Base-by-base conservation (phyloP, 2,329 filamentous ascomycete species). In the Sclerotinia sclerotiorum region DNA sequence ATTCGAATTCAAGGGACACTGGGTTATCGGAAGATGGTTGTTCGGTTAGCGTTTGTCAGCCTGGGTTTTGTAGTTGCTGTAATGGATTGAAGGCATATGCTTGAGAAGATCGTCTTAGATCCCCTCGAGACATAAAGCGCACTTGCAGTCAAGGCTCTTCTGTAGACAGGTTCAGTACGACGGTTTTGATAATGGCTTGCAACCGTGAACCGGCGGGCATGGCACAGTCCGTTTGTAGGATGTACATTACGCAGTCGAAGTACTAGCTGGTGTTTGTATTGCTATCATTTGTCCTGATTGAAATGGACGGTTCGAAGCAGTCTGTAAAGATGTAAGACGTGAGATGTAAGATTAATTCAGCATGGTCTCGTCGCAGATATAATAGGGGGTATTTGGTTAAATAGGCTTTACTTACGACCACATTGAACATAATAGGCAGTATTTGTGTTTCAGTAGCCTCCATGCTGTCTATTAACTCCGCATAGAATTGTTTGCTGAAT, bases 341-440 rank as follows among this genome's bases (percentile, higher is more conserved):
- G n/a, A n/a, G n/a, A n/a, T n/a, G n/a, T n/a, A n/a, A n/a, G n/a
- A n/a, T 35, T 35, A 35, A 35, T 10, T 60, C n/a, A 32, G 11
- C 32, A 29, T 32, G 19, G 5, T 7, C 3, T 48, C 8, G 4
- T n/a, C 8, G 7, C 21, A 7, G 19, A 46, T 10, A 7, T 17
- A 29, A 21, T 4, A 21, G 6, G 6, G 6, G 8, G 8, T 11
- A 27, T 5, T 6, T 58, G 4, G 11, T 2, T 21, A 46, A 27
- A 44, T 15, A 2, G 15, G 57, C 27, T 60, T 48, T 60, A 60
- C 57, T 60, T 29, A 60, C n/a, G n/a, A 32, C 57, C 42, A 32
- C 24, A 32, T 32, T 1, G 2, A 13, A 32, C 21, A 0, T 17
- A 13, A 13, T 6, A 8, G 17, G 24, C 27, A 39, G 24, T 32